phyloP scores from a whole-genome alignment of 2,329 filamentous ascomycete species.

The Epichloe bromicola region DNA sequence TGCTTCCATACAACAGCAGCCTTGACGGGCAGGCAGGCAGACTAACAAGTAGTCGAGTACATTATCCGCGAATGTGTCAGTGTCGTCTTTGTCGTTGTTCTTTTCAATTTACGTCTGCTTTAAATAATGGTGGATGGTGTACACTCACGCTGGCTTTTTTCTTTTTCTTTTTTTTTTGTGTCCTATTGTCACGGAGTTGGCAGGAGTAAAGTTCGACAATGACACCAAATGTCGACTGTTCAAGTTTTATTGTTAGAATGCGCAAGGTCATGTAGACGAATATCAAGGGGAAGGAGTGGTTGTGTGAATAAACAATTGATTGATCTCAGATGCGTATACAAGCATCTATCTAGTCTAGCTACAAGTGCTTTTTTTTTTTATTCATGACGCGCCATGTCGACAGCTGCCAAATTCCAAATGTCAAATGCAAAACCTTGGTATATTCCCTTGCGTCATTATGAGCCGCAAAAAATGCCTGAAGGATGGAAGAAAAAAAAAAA shows the following conservation, averaged over 20 bases:
- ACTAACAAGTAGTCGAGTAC: neutral
- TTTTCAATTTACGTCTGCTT: neutral
- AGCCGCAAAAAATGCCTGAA: neutral
- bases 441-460: neutral
- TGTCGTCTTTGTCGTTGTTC: too few relatives aligned
- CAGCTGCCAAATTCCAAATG: neutral
- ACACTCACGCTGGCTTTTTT: neutral
- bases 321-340: neutral
- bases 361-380: neutral
- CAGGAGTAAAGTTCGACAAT: neutral
- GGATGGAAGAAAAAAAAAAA: neutral
- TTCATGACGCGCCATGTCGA: neutral
- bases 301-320: neutral
- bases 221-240: neutral
- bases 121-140: neutral
- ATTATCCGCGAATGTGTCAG: neutral
- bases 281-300: neutral
- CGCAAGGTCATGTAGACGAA: neutral
- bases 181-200: neutral
- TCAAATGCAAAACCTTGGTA: constrained; percentile 1
- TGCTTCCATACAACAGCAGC: neutral
- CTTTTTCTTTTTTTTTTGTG: neutral
- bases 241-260: neutral
- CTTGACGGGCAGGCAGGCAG: neutral
- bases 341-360: constrained; percentile 2